Percentiles rank a stretch among this genome's conserved stretches.
phyloP scores from a whole-genome alignment of 2,329 filamentous ascomycete genomes.

The Monosporascus sp. region DNA sequence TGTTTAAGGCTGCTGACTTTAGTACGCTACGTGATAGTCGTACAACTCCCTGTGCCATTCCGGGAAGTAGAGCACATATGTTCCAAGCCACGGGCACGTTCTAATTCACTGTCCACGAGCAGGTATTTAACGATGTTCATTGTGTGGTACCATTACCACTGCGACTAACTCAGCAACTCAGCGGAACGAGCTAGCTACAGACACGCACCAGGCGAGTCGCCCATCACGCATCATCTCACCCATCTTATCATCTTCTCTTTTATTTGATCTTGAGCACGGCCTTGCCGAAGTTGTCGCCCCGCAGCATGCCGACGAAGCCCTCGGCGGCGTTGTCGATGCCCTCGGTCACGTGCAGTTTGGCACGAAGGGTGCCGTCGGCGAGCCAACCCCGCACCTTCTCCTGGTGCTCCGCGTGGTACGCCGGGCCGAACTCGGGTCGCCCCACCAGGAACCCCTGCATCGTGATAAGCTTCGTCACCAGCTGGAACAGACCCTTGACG shows the following conservation, averaged over 20 bases:
- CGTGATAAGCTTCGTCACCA: conserved; percentile 66
- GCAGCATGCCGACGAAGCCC: conserved; percentile 68
- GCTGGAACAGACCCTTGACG: conserved; percentile 57
- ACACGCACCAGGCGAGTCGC: too few species aligned
- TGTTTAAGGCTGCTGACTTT: too few species aligned
- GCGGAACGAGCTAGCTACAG: too few species aligned
- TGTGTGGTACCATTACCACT: too few species aligned
- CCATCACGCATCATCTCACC: neutral
- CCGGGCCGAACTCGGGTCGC: conserved; percentile 59
- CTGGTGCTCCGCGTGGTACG: conserved; percentile 66
- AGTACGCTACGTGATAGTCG: too few species aligned
- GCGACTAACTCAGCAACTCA: too few species aligned
- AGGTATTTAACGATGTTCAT: too few species aligned
- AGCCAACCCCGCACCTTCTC: conserved; percentile 73
- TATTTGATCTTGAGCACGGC: conserved; percentile 59
- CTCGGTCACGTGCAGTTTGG: conserved; percentile 60
- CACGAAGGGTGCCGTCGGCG: conserved; percentile 67
- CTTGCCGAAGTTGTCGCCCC: conserved; percentile 83
- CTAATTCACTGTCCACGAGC: too few species aligned
- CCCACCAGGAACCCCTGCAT: conserved; percentile 73
- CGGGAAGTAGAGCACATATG: too few species aligned
- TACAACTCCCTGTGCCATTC: too few species aligned
- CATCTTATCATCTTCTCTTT: neutral
- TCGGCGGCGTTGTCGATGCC: conserved; percentile 74
- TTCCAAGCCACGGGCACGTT: too few species aligned